Conservation (phyloP, 2,329 filamentous ascomycete species). For the Simplicillium sp. region DNA sequence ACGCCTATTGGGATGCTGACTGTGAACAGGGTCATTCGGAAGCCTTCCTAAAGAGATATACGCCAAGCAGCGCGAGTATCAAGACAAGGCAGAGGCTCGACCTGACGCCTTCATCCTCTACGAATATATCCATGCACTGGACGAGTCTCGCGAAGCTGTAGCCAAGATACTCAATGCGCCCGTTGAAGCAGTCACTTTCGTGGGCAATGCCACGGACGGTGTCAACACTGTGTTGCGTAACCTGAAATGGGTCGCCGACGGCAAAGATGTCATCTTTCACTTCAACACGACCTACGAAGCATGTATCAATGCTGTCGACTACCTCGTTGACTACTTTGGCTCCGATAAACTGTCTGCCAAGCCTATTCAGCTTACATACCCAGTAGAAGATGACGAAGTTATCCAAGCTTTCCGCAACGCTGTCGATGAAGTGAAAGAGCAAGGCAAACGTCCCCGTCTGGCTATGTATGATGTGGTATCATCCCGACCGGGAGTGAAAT, state of each 20-base stretch:
- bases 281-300: constrained; percentile 73
- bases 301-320: constrained; percentile 65
- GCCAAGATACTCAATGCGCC: constrained; percentile 59
- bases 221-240: constrained; percentile 75
- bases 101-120: constrained; percentile 74
- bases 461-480: constrained; percentile 71
- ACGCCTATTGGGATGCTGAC: background rate
- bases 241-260: constrained; percentile 55
- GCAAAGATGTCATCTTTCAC: constrained; percentile 69
- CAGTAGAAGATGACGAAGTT: constrained; percentile 60
- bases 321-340: constrained; percentile 55
- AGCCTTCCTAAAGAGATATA: constrained; percentile 58
- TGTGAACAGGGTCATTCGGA: constrained; percentile 59
- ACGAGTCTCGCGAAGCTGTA: constrained; percentile 53
- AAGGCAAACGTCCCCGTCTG: constrained; percentile 54
- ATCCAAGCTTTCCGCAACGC: constrained; percentile 49
- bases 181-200: constrained; percentile 59
- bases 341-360: constrained; percentile 28
- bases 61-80: constrained; percentile 50
- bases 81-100: constrained; percentile 54
- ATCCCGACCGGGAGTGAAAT: constrained; percentile 65
- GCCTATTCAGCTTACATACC: constrained; percentile 56
- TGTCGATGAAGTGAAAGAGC: constrained; percentile 39
- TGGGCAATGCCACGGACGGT: constrained; percentile 71
- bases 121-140: constrained; percentile 51